Base-by-base conservation (phyloP, 139 green algal species). In the Picochlorum sp. region DNA sequence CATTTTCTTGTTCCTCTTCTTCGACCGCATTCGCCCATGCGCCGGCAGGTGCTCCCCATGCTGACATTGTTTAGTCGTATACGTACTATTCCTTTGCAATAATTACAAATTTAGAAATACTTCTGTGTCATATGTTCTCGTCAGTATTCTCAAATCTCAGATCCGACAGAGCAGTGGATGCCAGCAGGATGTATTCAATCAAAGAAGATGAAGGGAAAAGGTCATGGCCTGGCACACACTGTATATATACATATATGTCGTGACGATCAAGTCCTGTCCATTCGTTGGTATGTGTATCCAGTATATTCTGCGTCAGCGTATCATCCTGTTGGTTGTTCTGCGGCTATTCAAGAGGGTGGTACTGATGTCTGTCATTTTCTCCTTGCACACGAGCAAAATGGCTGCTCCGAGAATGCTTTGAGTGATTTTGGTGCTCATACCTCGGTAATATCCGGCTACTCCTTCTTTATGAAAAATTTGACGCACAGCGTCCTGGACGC, bases 371-470 rank as follows among this genome's bases (percentile, higher is more conserved):
- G 68, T 70, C 28, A 93, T 73, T 60, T 90, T 65, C 76, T 96
- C 89, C 68, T 94, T 94, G 67, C 86, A 79, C 44, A 81, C 62
- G 76, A 94, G 91, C 62, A 96, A 66, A 67, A 96, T 66, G 1
- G 89, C 85, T 4, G 89, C 89, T 7, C 83, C 85, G 65, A 95
- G 64, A 26, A 96, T 82, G 32, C 79, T 90, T 79, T 96, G 89
- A 52, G 89, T 64, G 51, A 96, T 84, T 77, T 96, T 95, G 4
- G 85, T 72, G 16, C 72, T 65, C 72, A 92, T 80, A 45, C 84
- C 87, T 63, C 82, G 80, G 71, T 89, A 95, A 60, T 68, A 71
- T 23, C 44, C 65, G 3, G 10, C 23, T 7, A 61, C 6, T 16
- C 78, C 88, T 58, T 94, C 85, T 2, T 50, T 67, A n/a, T 69